These are phyloP conservation scores for Pichia occidentalis DNA, from an alignment of 805 yeast genomes.

Conservation along the genomic window DNA sequence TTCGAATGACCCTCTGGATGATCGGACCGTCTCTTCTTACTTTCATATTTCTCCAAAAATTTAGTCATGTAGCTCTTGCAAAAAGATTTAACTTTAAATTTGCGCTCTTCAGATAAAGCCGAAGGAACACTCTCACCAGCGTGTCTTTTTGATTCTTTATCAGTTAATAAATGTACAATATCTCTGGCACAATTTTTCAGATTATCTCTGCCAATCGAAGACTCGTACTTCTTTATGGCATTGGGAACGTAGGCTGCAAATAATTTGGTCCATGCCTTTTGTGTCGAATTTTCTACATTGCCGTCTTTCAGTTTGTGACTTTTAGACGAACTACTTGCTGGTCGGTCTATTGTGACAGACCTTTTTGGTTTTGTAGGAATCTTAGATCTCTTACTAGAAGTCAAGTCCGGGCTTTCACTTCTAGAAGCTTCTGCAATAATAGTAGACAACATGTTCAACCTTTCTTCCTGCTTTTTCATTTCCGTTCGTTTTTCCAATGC, in stretches of 20 bases:
- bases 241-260: slow-evolving; percentile 81
- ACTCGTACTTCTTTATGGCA: slow-evolving; percentile 57
- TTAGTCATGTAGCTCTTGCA: slow-evolving; percentile 61
- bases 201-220: slow-evolving; percentile 63
- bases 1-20: slow-evolving; percentile 4
- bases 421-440: slow-evolving; percentile 28
- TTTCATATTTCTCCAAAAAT: slow-evolving; percentile 42
- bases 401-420: slow-evolving; percentile 14
- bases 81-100: slow-evolving; percentile 62
- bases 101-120: slow-evolving; percentile 57
- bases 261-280: slow-evolving; percentile 35
- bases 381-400: slow-evolving; percentile 27
- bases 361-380: slow-evolving; percentile 14
- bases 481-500: slow-evolving; percentile 28
- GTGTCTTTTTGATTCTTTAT: slow-evolving; percentile 57
- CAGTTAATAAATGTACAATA: slow-evolving; percentile 57
- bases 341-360: background rate
- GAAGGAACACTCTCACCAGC: slow-evolving; percentile 39
- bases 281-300: background rate
- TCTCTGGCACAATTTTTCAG: slow-evolving; percentile 76
- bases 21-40: slow-evolving; percentile 27
- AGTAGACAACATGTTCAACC: slow-evolving; percentile 20
- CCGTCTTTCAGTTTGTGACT: background rate
- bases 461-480: slow-evolving; percentile 22
- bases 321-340: slow-evolving; percentile 1